These are phyloP conservation scores for Cordyceps fumosorosea DNA, from an alignment of 2,329 filamentous ascomycete species.

Conservation along the genomic window DNA sequence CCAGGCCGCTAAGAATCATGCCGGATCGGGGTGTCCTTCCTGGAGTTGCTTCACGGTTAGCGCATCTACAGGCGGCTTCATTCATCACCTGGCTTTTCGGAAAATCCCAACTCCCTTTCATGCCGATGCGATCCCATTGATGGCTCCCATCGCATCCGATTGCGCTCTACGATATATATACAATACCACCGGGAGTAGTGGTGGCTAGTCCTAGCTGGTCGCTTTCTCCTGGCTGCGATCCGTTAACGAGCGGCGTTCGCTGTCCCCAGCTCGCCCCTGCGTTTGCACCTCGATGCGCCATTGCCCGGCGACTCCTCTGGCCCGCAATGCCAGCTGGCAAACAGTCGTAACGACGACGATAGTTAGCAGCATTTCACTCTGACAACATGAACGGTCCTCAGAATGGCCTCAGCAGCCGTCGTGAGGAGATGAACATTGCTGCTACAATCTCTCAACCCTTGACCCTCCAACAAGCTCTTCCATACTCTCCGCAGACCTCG, in stretches of 20 bases:
- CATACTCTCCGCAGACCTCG: conserved; percentile 76
- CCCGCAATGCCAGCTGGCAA: conserved; percentile 26
- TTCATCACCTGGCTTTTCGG: neutral
- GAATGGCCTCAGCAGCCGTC: conserved; percentile 27
- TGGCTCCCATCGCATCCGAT: neutral
- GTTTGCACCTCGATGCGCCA: conserved; percentile 14
- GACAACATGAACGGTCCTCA: conserved; percentile 25
- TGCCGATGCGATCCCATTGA: conserved; percentile 7
- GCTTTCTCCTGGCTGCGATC: neutral
- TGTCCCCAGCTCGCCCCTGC: conserved; percentile 3
- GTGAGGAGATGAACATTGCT: conserved; percentile 19
- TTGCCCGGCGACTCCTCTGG: conserved; percentile 18
- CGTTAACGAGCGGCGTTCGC: neutral
- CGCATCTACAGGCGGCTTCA: neutral
- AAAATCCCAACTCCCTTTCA: neutral
- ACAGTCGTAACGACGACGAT: conserved; percentile 22
- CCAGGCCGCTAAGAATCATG: conserved; percentile 8
- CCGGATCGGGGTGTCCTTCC: conserved; percentile 12
- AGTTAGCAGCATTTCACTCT: conserved; percentile 26
- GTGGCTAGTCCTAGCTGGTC: neutral
- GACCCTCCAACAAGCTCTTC: conserved; percentile 67
- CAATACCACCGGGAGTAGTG: neutral
- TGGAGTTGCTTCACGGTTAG: conserved; percentile 11
- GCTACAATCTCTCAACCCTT: conserved; percentile 39
- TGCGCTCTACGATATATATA: neutral